These are phyloP conservation scores for Allomyces macrogynus DNA, from an alignment of 192 early-diverging fungal genomes.

Conservation along the genomic window DNA sequence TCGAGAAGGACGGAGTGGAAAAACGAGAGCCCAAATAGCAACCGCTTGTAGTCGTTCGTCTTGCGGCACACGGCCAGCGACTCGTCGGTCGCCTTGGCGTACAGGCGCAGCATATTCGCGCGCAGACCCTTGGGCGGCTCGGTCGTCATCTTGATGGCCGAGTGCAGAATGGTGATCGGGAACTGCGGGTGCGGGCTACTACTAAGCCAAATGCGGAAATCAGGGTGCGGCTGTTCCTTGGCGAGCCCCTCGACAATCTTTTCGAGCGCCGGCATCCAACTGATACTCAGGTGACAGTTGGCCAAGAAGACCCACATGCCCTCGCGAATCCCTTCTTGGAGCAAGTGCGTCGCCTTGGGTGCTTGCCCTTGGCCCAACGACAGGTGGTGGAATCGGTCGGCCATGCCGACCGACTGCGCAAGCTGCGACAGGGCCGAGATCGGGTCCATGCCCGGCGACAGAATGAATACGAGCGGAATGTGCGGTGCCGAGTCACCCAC, in stretches of 20 bases:
- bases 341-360: constrained; percentile 66
- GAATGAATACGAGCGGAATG: constrained; percentile 82
- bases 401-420: constrained; percentile 36
- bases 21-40: constrained; percentile 68
- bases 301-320: constrained; percentile 94
- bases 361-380: constrained; percentile 83
- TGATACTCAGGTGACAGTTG: constrained; percentile 85
- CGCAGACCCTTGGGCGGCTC: constrained; percentile 92
- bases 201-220: constrained; percentile 89
- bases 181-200: constrained; percentile 95
- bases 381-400: constrained; percentile 75
- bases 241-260: constrained; percentile 52
- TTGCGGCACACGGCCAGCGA: constrained; percentile 42
- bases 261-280: constrained; percentile 86
- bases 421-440: constrained; percentile 80
- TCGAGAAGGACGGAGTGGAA: constrained; percentile 89
- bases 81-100: constrained; percentile 34
- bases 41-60: constrained; percentile 72
- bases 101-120: constrained; percentile 67
- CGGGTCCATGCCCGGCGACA: constrained; percentile 85
- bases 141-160: constrained; percentile 79
- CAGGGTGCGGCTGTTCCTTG: constrained; percentile 40
- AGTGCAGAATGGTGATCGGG: constrained; percentile 70
- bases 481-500: constrained; percentile 42
- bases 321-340: constrained; percentile 51